phyloP scores from a whole-genome alignment of 1,284 basidiomycete genomes.

The Fomitopsis betulina region DNA sequence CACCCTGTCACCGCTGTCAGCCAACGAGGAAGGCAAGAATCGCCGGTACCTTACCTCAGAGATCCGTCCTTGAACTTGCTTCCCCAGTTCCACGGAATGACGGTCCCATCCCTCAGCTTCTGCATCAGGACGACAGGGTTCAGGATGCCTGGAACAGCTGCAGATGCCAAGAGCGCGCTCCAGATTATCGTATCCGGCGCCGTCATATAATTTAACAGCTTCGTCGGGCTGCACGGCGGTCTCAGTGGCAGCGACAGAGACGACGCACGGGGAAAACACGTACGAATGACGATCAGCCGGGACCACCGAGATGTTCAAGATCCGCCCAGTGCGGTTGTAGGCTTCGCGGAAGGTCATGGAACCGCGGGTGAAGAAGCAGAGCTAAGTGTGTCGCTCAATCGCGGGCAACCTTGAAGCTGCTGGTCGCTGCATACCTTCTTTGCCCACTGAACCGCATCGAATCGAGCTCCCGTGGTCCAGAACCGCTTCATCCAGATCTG shows the following conservation, averaged over 20 bases:
- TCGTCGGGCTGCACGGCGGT: slow-evolving; percentile 68
- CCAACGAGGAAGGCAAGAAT: not conserved
- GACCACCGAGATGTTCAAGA: slow-evolving; percentile 93
- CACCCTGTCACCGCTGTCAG: slow-evolving; percentile 42
- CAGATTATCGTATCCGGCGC: slow-evolving; percentile 86
- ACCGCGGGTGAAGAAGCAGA: slow-evolving; percentile 87
- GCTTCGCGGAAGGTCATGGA: slow-evolving; percentile 96
- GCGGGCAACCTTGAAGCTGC: not conserved
- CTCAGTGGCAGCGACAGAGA: not conserved
- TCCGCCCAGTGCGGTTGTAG: slow-evolving; percentile 88
- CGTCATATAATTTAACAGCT: slow-evolving; percentile 93
- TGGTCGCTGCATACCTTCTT: slow-evolving; percentile 57
- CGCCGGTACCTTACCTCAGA: slow-evolving; percentile 47
- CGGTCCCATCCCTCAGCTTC: slow-evolving; percentile 78
- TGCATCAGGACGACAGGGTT: slow-evolving; percentile 93
- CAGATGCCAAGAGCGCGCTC: slow-evolving; percentile 76
- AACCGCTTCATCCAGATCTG: slow-evolving; percentile 79
- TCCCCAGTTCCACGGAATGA: slow-evolving; percentile 94
- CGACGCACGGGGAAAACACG: slow-evolving; percentile 24
- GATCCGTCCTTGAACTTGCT: slow-evolving; percentile 92
- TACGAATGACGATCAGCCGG: slow-evolving; percentile 92
- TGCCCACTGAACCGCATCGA: slow-evolving; percentile 91
- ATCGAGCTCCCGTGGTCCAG: slow-evolving; percentile 87
- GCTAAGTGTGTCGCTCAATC: not conserved
- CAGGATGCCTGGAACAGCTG: slow-evolving; percentile 81